Base-by-base conservation (phyloP, 1,284 basidiomycete species). In the Leccinum pallidistipes region DNA sequence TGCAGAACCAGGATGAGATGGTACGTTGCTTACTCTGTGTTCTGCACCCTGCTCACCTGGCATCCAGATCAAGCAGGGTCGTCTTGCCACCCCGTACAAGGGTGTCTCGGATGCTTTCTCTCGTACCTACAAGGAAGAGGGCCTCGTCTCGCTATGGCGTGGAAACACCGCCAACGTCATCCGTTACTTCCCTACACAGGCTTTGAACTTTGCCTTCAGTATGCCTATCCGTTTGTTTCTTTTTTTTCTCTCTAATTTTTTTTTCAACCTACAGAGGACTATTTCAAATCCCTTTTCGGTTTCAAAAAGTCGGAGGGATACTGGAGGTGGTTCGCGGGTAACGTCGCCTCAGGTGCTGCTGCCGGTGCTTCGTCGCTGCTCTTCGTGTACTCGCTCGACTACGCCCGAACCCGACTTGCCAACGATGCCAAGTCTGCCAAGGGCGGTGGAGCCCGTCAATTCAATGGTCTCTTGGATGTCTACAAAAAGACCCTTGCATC, bases 81-180 rank as follows among this genome's bases (percentile, higher is more conserved):
- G 94, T 86, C 90, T 97, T 64, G 80, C 91, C 59, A 79, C 84
- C 67, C 94, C 94, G 51, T 98, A 98, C 90, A 95, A 95, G 86
- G 96, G 95, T 76, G 83, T 98, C 69, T 78, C 74, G 62, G 95
- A 98, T 80, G 95, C 95, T 73, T 96, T 95, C 76, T 60, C 70
- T 64, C 94, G 95, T 69, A 95, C 93, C 65, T 94, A 94, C 83
- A 81, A 78, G 66, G 94, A 95, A n/a, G 94, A 97, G 83, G 94
- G 95, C 77, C 79, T 95, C 61, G 83, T 94, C 62, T 90, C 95
- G 16, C 82, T 97, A 73, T 97, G 95, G 95, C 85, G 95, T 81
- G 95, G 94, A 77, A 97, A 97, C 87, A 95, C 94, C 54, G 94
- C 95, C 83, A 97, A 97, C 80, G 95, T 97, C 79, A 95, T 97